These are phyloP conservation scores for Tolypocladium tundrense DNA, from an alignment of 2,329 filamentous ascomycete species.

Conservation along the genomic window DNA sequence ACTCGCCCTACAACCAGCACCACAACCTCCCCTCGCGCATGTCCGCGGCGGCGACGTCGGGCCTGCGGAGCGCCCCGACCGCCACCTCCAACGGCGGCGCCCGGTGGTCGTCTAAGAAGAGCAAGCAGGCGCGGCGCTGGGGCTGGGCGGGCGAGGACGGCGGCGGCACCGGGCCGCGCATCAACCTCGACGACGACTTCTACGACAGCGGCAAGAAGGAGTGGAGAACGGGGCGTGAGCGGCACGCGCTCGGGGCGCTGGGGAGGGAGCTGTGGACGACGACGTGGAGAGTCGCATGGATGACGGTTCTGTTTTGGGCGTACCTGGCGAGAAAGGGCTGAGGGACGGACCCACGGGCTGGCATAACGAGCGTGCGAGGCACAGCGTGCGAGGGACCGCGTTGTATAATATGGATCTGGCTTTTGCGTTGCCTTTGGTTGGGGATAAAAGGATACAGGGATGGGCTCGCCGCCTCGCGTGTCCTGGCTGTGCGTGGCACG, in stretches of 20 bases:
- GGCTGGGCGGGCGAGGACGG: constrained; percentile 31
- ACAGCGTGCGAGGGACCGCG: neutral
- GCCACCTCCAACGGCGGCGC: constrained; percentile 10
- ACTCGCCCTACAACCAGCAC: neutral
- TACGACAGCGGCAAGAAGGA: constrained; percentile 30
- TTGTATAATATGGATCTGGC: neutral
- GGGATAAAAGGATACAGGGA: neutral
- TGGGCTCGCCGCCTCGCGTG: neutral
- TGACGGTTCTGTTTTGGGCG: constrained; percentile 54
- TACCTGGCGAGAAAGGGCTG: constrained; percentile 57
- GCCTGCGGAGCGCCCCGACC: constrained; percentile 9
- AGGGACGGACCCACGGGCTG: neutral
- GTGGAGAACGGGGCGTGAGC: constrained; percentile 15
- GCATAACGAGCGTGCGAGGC: neutral
- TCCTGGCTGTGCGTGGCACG: neutral
- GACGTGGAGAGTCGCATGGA: constrained; percentile 51
- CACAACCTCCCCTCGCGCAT: neutral
- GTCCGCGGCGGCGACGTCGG: constrained; percentile 6
- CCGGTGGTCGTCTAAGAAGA: constrained; percentile 15
- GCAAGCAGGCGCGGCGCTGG: constrained; percentile 22
- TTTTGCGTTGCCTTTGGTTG: neutral
- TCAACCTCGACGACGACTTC: constrained; percentile 40
- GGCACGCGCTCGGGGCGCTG: constrained; percentile 33
- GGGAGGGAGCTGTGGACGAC: constrained; percentile 51
- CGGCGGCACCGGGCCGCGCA: constrained; percentile 33